phyloP scores from a whole-genome alignment of 2,329 filamentous ascomycete species.

The Blastomyces silverae region DNA sequence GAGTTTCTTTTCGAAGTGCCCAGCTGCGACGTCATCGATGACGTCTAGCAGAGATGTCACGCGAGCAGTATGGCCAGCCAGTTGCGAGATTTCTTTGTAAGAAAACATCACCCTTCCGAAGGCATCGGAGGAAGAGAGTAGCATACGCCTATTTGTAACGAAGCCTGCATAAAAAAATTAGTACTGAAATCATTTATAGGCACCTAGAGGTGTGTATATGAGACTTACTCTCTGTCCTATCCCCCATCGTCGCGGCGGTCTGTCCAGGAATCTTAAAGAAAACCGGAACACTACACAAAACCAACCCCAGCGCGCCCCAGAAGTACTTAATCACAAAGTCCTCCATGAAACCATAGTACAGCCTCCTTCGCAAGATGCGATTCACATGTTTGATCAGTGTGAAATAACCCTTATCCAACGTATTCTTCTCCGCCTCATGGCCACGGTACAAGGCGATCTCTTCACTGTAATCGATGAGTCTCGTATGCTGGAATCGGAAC shows the following conservation, averaged over 20 bases:
- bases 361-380: conserved; percentile 76
- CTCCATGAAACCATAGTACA: conserved; percentile 99
- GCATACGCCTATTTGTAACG: conserved; percentile 85
- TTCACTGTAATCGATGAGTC: conserved; percentile 92
- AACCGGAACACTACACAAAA: conserved; percentile 90
- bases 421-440: conserved; percentile 91
- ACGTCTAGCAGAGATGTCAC: conserved; percentile 86
- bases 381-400: conserved; percentile 99
- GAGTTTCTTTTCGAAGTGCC: conserved; percentile 92
- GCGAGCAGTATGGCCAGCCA: conserved; percentile 89
- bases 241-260: conserved; percentile 46
- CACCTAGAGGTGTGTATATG: neutral
- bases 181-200: conserved; percentile 13
- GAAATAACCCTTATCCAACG: conserved; percentile 95
- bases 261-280: conserved; percentile 86
- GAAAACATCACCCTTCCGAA: conserved; percentile 97
- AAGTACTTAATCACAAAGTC: conserved; percentile 99
- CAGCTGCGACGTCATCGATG: conserved; percentile 85
- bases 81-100: conserved; percentile 93
- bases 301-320: conserved; percentile 86
- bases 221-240: conserved; percentile 52
- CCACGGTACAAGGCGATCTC: conserved; percentile 89
- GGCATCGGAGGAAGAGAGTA: conserved; percentile 88
- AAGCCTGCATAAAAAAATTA: conserved; percentile 52
- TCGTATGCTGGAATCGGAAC: conserved; percentile 89